Conservation (phyloP, 164 flowering plant species). For the Sextonia rubra region DNA sequence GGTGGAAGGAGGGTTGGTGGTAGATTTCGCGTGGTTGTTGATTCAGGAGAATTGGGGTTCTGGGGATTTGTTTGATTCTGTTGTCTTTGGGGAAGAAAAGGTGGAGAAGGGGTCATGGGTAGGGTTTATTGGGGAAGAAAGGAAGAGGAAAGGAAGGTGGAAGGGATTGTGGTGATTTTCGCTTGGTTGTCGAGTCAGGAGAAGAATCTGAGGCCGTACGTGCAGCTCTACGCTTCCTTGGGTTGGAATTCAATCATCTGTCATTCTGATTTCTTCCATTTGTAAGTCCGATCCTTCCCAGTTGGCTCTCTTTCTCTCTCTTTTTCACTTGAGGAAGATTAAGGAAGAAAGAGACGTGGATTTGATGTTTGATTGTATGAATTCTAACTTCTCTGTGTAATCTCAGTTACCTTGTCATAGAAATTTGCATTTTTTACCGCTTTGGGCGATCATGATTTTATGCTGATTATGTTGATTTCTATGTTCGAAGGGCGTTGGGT, state of each 20-base stretch:
- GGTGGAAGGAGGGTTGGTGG: too few species aligned
- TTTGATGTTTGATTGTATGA: neutral
- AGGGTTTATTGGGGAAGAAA: slow-evolving; percentile 76
- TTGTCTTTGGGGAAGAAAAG: neutral
- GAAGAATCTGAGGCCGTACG: slow-evolving; percentile 56
- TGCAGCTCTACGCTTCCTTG: slow-evolving; percentile 63
- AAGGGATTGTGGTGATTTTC: slow-evolving; percentile 76
- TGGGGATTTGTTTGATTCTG: too few species aligned
- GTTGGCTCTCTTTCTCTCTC: neutral
- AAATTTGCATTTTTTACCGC: too few species aligned
- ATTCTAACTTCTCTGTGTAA: too few species aligned
- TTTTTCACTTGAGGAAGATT: neutral
- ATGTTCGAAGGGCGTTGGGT: too few species aligned
- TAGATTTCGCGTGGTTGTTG: too few species aligned
- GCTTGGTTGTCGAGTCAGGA: slow-evolving; percentile 93
- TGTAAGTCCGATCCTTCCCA: slow-evolving; percentile 26
- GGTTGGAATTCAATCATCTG: slow-evolving; percentile 90
- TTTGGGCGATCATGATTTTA: too few species aligned
- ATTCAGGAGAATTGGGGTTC: too few species aligned
- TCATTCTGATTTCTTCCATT: slow-evolving; percentile 73
- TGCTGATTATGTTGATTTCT: too few species aligned
- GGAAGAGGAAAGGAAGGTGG: slow-evolving; percentile 32
- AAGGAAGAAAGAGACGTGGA: too few species aligned
- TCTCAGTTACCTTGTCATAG: too few species aligned
- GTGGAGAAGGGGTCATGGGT: slow-evolving; percentile 71